Evolutionary conservation across 208 protist species (phyloP).

Genomic region (Leishmania mexicana): DNA sequence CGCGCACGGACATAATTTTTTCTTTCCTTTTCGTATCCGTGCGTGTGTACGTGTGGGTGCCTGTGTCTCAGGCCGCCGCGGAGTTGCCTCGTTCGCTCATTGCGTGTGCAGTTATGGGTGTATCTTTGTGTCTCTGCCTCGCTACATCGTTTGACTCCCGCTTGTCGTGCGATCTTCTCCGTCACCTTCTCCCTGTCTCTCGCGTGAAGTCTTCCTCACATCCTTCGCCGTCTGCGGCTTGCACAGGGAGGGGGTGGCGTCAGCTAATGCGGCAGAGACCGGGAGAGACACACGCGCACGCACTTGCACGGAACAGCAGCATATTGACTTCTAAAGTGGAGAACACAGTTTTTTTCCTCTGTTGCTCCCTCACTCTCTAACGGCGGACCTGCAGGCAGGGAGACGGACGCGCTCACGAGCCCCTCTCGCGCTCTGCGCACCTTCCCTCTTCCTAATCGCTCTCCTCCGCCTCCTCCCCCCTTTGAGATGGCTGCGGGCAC

Average conservation of each 20-base stretch:
- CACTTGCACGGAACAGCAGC: not conserved
- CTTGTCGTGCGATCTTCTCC: not conserved
- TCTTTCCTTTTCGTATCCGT: not conserved
- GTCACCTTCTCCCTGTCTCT: not conserved
- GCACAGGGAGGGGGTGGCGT: not conserved
- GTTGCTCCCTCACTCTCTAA: not conserved
- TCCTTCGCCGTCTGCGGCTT: not conserved
- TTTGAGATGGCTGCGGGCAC: slow-evolving; percentile 18
- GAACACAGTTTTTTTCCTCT: not conserved
- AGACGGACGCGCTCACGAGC: not conserved
- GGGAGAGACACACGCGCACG: not conserved
- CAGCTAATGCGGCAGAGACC: no score
- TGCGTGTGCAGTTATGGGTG: not conserved
- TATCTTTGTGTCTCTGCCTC: no score
- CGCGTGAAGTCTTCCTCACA: not conserved
- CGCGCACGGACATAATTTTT: not conserved
- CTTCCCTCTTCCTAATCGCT: not conserved
- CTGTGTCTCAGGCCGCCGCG: not conserved
- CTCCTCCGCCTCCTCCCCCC: not conserved
- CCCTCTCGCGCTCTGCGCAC: not conserved
- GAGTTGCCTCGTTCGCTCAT: not conserved
- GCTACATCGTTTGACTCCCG: not conserved
- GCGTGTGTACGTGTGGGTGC: not conserved
- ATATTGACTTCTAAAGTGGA: not conserved
- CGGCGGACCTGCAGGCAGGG: not conserved